phyloP scores from a whole-genome alignment of 1,284 basidiomycete species.

The Trichosporon coremiiforme region DNA sequence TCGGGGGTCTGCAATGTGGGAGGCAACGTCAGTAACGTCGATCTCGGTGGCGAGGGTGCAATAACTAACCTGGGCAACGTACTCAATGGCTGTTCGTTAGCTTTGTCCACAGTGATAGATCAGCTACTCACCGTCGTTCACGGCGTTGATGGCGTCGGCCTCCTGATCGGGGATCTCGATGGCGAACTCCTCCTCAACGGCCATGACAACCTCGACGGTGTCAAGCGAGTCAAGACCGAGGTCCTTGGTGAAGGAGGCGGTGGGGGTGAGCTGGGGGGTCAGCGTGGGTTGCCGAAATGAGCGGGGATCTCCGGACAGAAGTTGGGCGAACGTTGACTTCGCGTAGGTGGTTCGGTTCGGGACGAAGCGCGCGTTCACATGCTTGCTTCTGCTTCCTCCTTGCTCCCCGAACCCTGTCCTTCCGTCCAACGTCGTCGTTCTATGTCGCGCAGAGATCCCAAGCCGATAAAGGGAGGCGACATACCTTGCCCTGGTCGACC shows the following conservation, averaged over 20 bases:
- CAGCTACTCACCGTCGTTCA: constrained; percentile 78
- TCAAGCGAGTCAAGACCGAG: constrained; percentile 96
- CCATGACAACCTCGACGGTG: constrained; percentile 98
- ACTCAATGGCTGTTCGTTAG: constrained; percentile 78
- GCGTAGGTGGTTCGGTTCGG: background rate
- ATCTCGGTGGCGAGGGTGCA: background rate
- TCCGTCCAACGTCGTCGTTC: background rate
- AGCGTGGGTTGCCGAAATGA: constrained; percentile 1
- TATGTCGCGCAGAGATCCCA: background rate
- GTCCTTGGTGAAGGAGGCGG: constrained; percentile 80
- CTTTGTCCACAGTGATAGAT: background rate
- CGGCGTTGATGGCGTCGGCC: constrained; percentile 95
- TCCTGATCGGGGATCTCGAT: constrained; percentile 88
- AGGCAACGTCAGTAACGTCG: constrained; percentile 27
- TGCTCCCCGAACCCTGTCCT: background rate
- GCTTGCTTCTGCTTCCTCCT: background rate
- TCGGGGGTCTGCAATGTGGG: constrained; percentile 49
- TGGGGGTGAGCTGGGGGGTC: constrained; percentile 66
- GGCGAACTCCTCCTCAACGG: constrained; percentile 89
- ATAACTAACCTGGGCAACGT: constrained; percentile 72
- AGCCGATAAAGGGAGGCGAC: constrained; percentile 32
- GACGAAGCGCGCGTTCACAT: background rate
- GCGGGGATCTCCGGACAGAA: constrained; percentile 11
- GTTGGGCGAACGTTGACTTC: constrained; percentile 9
- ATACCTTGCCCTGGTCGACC: constrained; percentile 80